These are phyloP conservation scores for Adansonia grandidieri DNA, from an alignment of 441 rosid species.

Conservation along the genomic window DNA sequence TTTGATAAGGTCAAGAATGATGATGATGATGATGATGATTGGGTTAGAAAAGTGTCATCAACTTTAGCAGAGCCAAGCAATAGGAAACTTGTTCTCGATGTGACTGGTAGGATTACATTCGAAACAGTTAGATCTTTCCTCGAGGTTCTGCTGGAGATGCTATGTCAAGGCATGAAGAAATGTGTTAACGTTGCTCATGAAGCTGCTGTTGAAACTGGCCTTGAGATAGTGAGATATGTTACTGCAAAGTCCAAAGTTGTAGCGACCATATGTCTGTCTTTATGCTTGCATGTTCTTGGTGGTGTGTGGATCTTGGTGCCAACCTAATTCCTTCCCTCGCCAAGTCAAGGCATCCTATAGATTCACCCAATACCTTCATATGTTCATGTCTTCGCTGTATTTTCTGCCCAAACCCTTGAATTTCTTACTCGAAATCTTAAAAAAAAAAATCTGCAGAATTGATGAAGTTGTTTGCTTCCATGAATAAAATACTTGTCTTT, in stretches of 20 bases:
- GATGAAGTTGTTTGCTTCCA: background rate
- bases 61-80: constrained; percentile 68
- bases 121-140: constrained; percentile 72
- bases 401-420: background rate
- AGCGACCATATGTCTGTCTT: constrained; percentile 55
- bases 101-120: constrained; percentile 66
- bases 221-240: constrained; percentile 51
- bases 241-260: constrained; percentile 56
- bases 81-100: constrained; percentile 63
- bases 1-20: constrained; percentile 12
- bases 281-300: constrained; percentile 67
- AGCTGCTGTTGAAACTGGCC: constrained; percentile 48
- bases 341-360: background rate
- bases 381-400: background rate
- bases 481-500: background rate
- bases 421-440: background rate
- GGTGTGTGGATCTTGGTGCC: constrained; percentile 65
- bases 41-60: constrained; percentile 58
- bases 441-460: background rate
- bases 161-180: constrained; percentile 43
- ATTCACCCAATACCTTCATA: background rate
- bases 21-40: constrained; percentile 35
- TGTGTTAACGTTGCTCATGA: constrained; percentile 41
- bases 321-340: constrained; percentile 24
- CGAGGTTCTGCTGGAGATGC: constrained; percentile 55